phyloP scores from a whole-genome alignment of 2,329 filamentous ascomycete genomes.

The Verticillium nubilum region DNA sequence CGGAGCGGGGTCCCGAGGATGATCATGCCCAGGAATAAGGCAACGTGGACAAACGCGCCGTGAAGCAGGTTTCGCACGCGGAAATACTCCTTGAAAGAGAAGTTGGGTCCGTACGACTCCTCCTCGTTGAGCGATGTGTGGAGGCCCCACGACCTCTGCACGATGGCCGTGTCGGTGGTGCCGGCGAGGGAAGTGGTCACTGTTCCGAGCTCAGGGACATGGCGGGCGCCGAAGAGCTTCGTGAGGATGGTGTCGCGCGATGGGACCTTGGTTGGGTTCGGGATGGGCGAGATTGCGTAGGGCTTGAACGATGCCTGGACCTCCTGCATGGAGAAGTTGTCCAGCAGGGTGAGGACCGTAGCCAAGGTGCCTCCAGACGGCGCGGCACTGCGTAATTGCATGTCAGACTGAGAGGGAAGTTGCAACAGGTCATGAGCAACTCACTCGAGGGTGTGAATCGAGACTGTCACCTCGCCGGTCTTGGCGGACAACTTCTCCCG shows the following conservation, averaged over 20 bases:
- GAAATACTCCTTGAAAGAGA: constrained; percentile 51
- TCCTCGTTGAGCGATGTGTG: constrained; percentile 36
- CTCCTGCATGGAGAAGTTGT: constrained; percentile 44
- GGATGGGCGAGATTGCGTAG: constrained; percentile 53
- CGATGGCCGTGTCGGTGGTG: constrained; percentile 45
- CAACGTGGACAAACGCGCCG: constrained; percentile 45
- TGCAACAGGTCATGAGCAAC: constrained; percentile 10
- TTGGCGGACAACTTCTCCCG: constrained; percentile 42
- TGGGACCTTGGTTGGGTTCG: constrained; percentile 28
- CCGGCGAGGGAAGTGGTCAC: constrained; percentile 47
- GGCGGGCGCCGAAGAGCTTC: constrained; percentile 42
- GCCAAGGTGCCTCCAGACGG: constrained; percentile 64
- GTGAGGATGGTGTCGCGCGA: constrained; percentile 31
- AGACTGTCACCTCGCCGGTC: constrained; percentile 49
- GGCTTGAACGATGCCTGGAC: constrained; percentile 40
- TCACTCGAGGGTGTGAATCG: constrained; percentile 36
- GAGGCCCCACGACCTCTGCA: constrained; percentile 60
- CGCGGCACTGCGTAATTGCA: constrained; percentile 25
- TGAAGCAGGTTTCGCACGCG: constrained; percentile 42
- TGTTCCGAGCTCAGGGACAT: constrained; percentile 46
- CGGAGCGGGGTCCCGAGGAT: constrained; percentile 43
- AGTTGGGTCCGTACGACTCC: constrained; percentile 55
- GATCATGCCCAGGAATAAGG: constrained; percentile 34
- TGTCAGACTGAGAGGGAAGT: constrained; percentile 7
- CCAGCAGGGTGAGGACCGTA: constrained; percentile 57